Percentiles rank a stretch among this genome's conserved stretches.
Evolutionary conservation across 2,329 filamentous ascomycete species (phyloP).

Genomic region (Periglandula ipomoeae): DNA sequence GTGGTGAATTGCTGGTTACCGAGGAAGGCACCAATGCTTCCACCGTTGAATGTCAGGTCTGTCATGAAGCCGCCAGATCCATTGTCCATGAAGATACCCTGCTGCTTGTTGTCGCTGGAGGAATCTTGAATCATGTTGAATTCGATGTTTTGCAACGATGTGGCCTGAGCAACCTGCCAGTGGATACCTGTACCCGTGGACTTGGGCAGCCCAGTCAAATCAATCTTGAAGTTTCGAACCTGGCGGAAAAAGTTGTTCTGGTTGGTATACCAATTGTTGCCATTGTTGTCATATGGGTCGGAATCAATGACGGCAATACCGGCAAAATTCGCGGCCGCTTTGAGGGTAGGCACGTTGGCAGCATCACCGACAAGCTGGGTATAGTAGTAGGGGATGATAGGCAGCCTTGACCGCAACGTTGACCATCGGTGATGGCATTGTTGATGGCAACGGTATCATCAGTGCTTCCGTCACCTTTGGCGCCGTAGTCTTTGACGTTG

Average conservation of each 20-base stretch:
- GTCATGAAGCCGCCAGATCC: conserved; percentile 78
- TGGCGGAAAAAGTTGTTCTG: conserved; percentile 80
- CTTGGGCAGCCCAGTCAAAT: conserved; percentile 57
- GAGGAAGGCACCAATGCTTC: conserved; percentile 66
- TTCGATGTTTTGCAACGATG: conserved; percentile 69
- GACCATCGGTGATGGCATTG: conserved; percentile 64
- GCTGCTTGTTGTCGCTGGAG: conserved; percentile 55
- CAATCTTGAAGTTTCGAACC: conserved; percentile 73
- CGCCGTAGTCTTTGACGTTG: conserved; percentile 69
- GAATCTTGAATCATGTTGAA: conserved; percentile 69
- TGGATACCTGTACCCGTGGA: conserved; percentile 62
- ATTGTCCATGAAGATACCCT: conserved; percentile 79
- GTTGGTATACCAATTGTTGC: conserved; percentile 69
- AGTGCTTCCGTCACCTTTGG: conserved; percentile 55
- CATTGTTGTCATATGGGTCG: conserved; percentile 66
- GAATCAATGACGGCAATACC: conserved; percentile 88
- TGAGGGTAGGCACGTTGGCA: conserved; percentile 60
- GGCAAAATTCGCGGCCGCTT: conserved; percentile 60
- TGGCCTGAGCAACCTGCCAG: conserved; percentile 81
- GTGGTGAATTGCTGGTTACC: conserved; percentile 85
- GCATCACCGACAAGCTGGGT: conserved; percentile 86
- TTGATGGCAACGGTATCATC: conserved; percentile 92
- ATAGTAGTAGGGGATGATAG: conserved; percentile 83
- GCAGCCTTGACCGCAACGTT: conserved; percentile 75
- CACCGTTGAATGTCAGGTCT: conserved; percentile 76